These are phyloP conservation scores for Solanum paucissectum DNA, from an alignment of 257 asterid genomes.

Conservation along the genomic window DNA sequence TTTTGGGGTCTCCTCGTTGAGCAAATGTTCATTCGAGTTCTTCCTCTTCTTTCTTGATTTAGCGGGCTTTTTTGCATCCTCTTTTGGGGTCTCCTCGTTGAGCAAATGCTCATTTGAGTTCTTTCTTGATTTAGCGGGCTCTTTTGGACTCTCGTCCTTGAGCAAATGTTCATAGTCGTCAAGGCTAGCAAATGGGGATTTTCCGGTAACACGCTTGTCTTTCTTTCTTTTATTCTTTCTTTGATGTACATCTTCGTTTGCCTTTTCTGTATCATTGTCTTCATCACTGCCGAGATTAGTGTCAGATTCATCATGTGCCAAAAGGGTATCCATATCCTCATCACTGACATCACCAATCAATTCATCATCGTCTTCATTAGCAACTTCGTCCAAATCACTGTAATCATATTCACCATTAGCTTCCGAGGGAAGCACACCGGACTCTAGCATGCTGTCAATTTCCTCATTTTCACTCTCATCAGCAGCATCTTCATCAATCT, in stretches of 20 bases:
- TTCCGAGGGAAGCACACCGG: slow-evolving; percentile 21
- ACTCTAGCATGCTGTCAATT: slow-evolving; percentile 46
- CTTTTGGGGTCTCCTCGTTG: neutral
- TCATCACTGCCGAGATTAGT: slow-evolving; percentile 23
- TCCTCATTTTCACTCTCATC: slow-evolving; percentile 53
- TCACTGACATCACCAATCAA: slow-evolving; percentile 50
- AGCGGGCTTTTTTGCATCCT: neutral
- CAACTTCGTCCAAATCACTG: slow-evolving; percentile 57
- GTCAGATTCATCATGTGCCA: slow-evolving; percentile 16
- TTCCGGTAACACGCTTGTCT: slow-evolving; percentile 3
- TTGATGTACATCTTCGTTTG: slow-evolving; percentile 11
- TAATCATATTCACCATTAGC: slow-evolving; percentile 47
- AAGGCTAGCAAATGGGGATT: slow-evolving; percentile 62
- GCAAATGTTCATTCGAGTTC: neutral
- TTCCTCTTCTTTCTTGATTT: slow-evolving; percentile 8
- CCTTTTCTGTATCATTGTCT: slow-evolving; percentile 21
- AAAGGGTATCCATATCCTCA: slow-evolving; percentile 35
- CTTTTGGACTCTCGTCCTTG: neutral
- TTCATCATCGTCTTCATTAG: slow-evolving; percentile 61
- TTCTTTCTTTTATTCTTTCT: slow-evolving; percentile 36
- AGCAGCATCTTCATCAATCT: slow-evolving; percentile 33
- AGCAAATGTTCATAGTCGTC: slow-evolving; percentile 64
- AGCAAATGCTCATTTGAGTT: neutral
- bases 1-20: neutral
- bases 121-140: neutral